Base-by-base conservation (phyloP, 768 basidiomycete species). In the Lentinula aciculospora region DNA sequence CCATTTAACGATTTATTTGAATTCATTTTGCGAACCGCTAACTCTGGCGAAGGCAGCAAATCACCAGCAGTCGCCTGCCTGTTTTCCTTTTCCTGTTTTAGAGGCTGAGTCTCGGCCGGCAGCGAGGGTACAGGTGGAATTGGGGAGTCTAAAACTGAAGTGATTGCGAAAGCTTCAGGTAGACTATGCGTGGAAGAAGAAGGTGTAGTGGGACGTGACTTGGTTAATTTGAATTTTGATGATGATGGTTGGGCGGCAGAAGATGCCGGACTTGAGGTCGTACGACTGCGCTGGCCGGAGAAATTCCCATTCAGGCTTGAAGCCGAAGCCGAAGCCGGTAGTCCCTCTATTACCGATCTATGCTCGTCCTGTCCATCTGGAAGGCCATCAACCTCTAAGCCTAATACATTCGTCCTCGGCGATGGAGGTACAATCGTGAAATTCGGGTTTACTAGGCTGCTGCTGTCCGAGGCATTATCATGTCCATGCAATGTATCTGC, bases 121-220 rank as follows among this genome's bases (percentile, higher is more conserved):
- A 53, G 19, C 21, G 51, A 37, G 12, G 51, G 51, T 15, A 53
- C 40, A 42, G 54, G 54, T 28, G 40, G 54, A 29, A 31, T 36
- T 28, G 56, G 56, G 2, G 23, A 29, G 40, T 29, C 25, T 3
- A 39, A 25, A 6, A 3, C n/a, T 32, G 27, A 29, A 40, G 19
- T 6, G 2, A 8, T 39, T 17, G 15, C 19, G n/a, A 7, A 10
- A 44, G 42, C 28, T 17, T 56, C 39, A 25, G 44, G 45, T n/a
- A 48, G 23, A n/a, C 29, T 36, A 37, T 25, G 45, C 27, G 56
- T 47, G 31, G 45, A 47, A 57, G 56, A 57, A 1, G 56, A 32
- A 25, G 55, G 55, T 27, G 55, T 56, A 21, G 55, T 56, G 7
- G 55, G 55, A n/a, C 55, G 55, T 34, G 55, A 56, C 23, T 56